Evolutionary conservation across 257 asterid genomes (phyloP).

Genomic region (Verbena officinalis): DNA sequence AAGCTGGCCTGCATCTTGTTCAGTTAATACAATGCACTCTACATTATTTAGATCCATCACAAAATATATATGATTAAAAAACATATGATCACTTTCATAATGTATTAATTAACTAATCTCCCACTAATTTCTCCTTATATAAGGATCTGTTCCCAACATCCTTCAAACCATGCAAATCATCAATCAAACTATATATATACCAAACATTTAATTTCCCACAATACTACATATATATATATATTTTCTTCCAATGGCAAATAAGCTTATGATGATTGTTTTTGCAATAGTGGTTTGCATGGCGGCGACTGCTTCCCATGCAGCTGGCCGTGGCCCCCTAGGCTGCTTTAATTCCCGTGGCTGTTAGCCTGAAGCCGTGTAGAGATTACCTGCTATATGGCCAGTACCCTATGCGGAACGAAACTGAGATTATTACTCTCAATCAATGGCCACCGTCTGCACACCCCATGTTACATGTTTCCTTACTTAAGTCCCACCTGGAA

Average conservation of each 20-base stretch:
- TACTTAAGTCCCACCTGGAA: too few relatives aligned
- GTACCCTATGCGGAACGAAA: too few relatives aligned
- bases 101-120: background rate
- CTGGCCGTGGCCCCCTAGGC: background rate
- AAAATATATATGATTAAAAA: background rate
- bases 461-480: too few relatives aligned
- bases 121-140: constrained; percentile 3
- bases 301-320: background rate
- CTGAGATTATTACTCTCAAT: too few relatives aligned
- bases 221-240: too few relatives aligned
- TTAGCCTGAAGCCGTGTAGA: constrained; percentile 20
- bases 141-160: background rate
- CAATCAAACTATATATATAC: too few relatives aligned
- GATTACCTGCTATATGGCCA: too few relatives aligned
- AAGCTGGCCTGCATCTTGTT: too few relatives aligned
- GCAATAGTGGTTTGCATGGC: constrained; percentile 16
- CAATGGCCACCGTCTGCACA: too few relatives aligned
- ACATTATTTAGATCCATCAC: constrained; percentile 9
- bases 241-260: too few relatives aligned
- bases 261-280: background rate
- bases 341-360: constrained; percentile 30
- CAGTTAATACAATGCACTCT: too few relatives aligned
- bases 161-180: background rate
- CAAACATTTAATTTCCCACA: background rate
- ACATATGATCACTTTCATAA: background rate